Percentiles rank a stretch among this genome's conserved stretches.
Evolutionary conservation across 805 yeast species (phyloP).

Genomic region (Hanseniaspora jakobsenii): DNA sequence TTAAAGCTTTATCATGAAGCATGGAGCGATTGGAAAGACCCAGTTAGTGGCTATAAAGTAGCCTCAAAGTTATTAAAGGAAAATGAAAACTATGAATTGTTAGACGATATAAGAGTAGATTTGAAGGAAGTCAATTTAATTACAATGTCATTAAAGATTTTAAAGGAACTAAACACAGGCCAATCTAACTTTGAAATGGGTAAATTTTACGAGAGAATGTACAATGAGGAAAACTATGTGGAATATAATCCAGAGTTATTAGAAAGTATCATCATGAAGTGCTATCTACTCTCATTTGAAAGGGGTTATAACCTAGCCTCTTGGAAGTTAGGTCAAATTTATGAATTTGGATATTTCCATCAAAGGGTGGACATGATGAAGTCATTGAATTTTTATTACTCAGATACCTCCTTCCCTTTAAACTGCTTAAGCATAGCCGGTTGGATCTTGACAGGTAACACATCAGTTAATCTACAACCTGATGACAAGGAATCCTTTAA

Average conservation of each 20-base stretch:
- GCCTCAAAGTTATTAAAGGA: slow-evolving; percentile 33
- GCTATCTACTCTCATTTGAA: slow-evolving; percentile 48
- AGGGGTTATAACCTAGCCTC: slow-evolving; percentile 55
- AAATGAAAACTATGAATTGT: slow-evolving; percentile 13
- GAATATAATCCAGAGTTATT: slow-evolving; percentile 16
- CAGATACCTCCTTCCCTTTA: slow-evolving; percentile 29
- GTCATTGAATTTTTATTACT: slow-evolving; percentile 63
- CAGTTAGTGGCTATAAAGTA: slow-evolving; percentile 59
- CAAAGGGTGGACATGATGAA: slow-evolving; percentile 37
- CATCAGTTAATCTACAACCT: slow-evolving; percentile 38
- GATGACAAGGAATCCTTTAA: slow-evolving; percentile 54
- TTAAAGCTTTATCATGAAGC: slow-evolving; percentile 45
- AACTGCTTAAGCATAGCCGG: slow-evolving; percentile 65
- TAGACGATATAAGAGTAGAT: not conserved
- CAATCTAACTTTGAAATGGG: slow-evolving; percentile 52
- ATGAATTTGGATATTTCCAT: slow-evolving; percentile 54
- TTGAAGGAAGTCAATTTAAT: not conserved
- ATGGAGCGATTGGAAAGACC: slow-evolving; percentile 45
- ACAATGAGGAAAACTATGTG: slow-evolving; percentile 21
- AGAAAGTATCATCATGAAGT: slow-evolving; percentile 35
- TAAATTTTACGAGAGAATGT: slow-evolving; percentile 35
- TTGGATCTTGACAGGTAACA: slow-evolving; percentile 58
- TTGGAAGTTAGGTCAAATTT: slow-evolving; percentile 57
- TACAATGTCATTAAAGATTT: slow-evolving; percentile 2
- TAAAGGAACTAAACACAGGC: slow-evolving; percentile 35